Conservation (phyloP, 164 flowering plant genomes). For the grape (Vitis vinifera) region ASM3070453v1 NC_081810.1:7985001-7985500, state of each 20-base stretch:
- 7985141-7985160: neutral
- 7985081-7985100: neutral
- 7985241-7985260: neutral
- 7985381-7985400: neutral
- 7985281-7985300: conserved; percentile 57
- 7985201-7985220: conserved; percentile 60
- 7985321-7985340: conserved; percentile 35
- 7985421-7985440: no score
- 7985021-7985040: neutral
- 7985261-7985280: conserved; percentile 27
- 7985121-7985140: neutral
- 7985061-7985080: neutral
- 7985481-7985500: no score
- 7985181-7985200: conserved; percentile 57
- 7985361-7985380: conserved; percentile 11
- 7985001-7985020: neutral
- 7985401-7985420: neutral
- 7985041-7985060: neutral
- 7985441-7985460: no score
- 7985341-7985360: conserved; percentile 12
- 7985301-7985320: conserved; percentile 53
- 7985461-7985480: no score
- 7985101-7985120: neutral
- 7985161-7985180: conserved; percentile 7
- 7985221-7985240: conserved; percentile 33